Conservation (phyloP, 768 basidiomycete species). For the Lactarius deliciosus region DNA sequence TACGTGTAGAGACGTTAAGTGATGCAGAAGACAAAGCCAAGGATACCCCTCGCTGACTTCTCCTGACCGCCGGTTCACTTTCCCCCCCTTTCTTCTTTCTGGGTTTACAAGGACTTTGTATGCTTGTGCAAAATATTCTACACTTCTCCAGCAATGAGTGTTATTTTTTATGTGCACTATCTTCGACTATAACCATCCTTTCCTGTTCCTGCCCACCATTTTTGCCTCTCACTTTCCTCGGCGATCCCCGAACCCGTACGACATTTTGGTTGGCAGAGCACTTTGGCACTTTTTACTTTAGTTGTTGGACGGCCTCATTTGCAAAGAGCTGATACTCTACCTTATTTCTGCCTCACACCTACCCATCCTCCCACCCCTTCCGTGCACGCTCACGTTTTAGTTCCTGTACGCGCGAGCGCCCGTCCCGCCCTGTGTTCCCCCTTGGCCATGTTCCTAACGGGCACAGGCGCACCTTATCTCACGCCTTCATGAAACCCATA, state of each 20-base stretch:
- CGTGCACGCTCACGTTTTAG: slow-evolving; percentile 9
- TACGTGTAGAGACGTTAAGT: slow-evolving; percentile 70
- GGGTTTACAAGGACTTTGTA: slow-evolving; percentile 28
- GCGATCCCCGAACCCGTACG: slow-evolving; percentile 12
- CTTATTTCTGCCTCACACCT: slow-evolving; percentile 10
- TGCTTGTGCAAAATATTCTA: slow-evolving; percentile 28
- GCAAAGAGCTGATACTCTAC: slow-evolving; percentile 24
- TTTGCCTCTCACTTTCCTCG: slow-evolving; percentile 4
- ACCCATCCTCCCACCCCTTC: not conserved
- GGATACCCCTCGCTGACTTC: slow-evolving; percentile 29
- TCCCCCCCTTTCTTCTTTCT: slow-evolving; percentile 10
- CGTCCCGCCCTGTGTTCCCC: not conserved
- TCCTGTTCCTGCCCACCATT: slow-evolving; percentile 3
- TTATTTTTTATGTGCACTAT: slow-evolving; percentile 28
- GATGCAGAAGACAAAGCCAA: slow-evolving; percentile 42
- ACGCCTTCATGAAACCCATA: slow-evolving; percentile 21
- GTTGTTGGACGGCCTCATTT: slow-evolving; percentile 19
- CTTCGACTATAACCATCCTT: slow-evolving; percentile 23
- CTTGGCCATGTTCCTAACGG: not conserved
- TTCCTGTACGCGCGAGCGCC: slow-evolving; percentile 5
- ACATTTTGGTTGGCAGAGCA: slow-evolving; percentile 14
- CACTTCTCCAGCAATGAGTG: slow-evolving; percentile 24
- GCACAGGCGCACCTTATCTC: slow-evolving; percentile 11
- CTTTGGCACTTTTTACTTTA: slow-evolving; percentile 23
- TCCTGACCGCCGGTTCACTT: not conserved